Conservation (phyloP, 2,329 filamentous ascomycete genomes). For the Podosphaera fusca region DNA sequence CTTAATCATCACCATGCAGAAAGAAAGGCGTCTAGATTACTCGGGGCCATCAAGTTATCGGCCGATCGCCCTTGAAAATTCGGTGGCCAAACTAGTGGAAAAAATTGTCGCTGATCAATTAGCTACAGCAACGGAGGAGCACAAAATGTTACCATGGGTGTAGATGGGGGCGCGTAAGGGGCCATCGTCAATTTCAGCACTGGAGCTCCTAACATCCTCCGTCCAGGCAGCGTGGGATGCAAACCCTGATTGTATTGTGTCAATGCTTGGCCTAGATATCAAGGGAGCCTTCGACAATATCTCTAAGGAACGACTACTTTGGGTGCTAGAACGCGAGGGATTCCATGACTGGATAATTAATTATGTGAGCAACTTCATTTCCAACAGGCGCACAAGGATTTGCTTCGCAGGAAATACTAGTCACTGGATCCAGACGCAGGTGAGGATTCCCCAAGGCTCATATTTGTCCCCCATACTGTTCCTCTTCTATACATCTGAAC, state of each 20-base stretch:
- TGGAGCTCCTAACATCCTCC: background rate
- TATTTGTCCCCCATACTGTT: background rate
- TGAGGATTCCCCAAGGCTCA: too few relatives aligned
- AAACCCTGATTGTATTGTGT: background rate
- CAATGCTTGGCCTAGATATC: background rate
- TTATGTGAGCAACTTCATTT: too few relatives aligned
- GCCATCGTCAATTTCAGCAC: background rate
- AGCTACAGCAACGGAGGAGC: background rate
- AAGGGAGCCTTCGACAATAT: background rate
- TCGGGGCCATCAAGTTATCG: too few relatives aligned
- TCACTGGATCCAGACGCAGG: too few relatives aligned
- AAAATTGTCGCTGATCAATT: background rate
- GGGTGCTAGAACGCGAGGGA: too few relatives aligned
- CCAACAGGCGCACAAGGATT: too few relatives aligned
- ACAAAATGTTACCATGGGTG: background rate
- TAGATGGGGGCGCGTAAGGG: background rate
- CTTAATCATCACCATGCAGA: background rate
- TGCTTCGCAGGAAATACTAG: too few relatives aligned
- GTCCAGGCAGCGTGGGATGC: background rate
- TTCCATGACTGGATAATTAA: too few relatives aligned
- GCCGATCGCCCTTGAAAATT: too few relatives aligned
- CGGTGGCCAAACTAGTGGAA: too few relatives aligned
- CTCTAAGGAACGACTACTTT: background rate
- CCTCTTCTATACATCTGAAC: background rate
- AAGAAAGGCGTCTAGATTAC: background rate